Conservation (phyloP, 2,329 filamentous ascomycete species). For the Alternaria hordeiaustralica region DNA sequence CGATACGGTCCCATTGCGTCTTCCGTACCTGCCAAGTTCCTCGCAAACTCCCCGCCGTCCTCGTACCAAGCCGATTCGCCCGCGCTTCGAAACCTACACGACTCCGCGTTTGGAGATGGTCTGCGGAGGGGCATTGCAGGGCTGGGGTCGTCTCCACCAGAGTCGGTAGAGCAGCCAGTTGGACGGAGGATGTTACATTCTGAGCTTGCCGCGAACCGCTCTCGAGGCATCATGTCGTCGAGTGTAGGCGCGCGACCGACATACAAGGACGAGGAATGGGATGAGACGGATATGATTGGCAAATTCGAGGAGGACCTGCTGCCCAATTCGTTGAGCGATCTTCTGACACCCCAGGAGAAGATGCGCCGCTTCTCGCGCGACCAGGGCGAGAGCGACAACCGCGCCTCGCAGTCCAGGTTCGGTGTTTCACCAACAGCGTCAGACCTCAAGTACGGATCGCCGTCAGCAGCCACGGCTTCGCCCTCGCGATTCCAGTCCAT, state of each 20-base stretch:
- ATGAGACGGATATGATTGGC: slow-evolving; percentile 60
- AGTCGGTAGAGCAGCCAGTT: slow-evolving; percentile 69
- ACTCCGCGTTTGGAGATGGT: slow-evolving; percentile 74
- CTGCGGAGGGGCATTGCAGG: slow-evolving; percentile 57
- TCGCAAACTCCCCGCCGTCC: slow-evolving; percentile 84
- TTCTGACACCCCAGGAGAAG: slow-evolving; percentile 67
- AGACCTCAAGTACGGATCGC: slow-evolving; percentile 58
- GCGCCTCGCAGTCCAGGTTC: slow-evolving; percentile 57
- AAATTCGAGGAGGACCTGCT: slow-evolving; percentile 89
- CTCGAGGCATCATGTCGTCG: slow-evolving; percentile 65
- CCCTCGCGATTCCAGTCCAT: slow-evolving; percentile 68
- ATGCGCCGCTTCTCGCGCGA: slow-evolving; percentile 65
- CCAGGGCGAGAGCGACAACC: slow-evolving; percentile 57
- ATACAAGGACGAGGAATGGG: slow-evolving; percentile 61
- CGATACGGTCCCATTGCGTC: slow-evolving; percentile 89
- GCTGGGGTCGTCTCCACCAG: slow-evolving; percentile 62
- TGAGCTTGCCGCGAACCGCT: slow-evolving; percentile 63
- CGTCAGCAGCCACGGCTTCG: slow-evolving; percentile 59
- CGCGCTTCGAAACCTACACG: slow-evolving; percentile 64
- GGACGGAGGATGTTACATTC: slow-evolving; percentile 67
- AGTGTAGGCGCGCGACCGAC: slow-evolving; percentile 61
- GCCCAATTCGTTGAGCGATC: slow-evolving; percentile 70
- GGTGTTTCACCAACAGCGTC: slow-evolving; percentile 55
- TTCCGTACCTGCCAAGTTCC: slow-evolving; percentile 89
- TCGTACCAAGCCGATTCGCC: slow-evolving; percentile 66